A percentile compares a stretch with the other conserved stretches of the same genome.
phyloP scores from a whole-genome alignment of 805 yeast genomes.

The Wickerhamomyces alni region DNA sequence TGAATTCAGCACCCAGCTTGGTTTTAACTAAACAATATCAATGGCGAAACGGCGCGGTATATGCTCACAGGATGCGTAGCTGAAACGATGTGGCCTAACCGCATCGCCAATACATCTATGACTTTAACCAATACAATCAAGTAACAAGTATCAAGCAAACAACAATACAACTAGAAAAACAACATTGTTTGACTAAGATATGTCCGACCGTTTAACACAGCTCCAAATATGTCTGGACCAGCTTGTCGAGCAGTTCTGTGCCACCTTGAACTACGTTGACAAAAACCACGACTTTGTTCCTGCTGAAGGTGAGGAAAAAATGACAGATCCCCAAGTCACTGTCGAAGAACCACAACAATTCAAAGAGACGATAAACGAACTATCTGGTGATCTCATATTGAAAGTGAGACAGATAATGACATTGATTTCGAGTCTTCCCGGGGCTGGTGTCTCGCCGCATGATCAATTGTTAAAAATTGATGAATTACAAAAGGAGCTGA shows the following conservation, averaged over 20 bases:
- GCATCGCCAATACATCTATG: too few species aligned
- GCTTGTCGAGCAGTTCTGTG: conserved; percentile 72
- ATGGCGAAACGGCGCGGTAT: too few species aligned
- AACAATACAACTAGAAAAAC: too few species aligned
- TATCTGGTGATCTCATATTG: conserved; percentile 77
- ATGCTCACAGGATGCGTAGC: too few species aligned
- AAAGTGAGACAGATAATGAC: conserved; percentile 83
- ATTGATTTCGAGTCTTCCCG: conserved; percentile 85
- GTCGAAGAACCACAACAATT: conserved; percentile 41
- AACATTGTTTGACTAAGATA: too few species aligned
- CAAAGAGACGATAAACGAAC: conserved; percentile 55
- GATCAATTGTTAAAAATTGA: conserved; percentile 65
- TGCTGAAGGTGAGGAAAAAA: conserved; percentile 44
- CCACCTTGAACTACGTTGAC: conserved; percentile 74
- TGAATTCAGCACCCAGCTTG: too few species aligned
- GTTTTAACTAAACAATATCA: too few species aligned
- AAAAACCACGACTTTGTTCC: conserved; percentile 62
- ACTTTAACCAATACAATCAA: too few species aligned
- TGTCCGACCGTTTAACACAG: conserved; percentile 89
- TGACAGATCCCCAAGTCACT: conserved; percentile 55
- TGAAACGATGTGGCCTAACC: too few species aligned
- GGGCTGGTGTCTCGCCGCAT: conserved; percentile 77
- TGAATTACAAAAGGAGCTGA: conserved; percentile 55
- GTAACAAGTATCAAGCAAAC: too few species aligned
- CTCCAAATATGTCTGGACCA: conserved; percentile 81